Conservation (phyloP, 139 green algal species). For the Tetraselmis chui region DNA sequence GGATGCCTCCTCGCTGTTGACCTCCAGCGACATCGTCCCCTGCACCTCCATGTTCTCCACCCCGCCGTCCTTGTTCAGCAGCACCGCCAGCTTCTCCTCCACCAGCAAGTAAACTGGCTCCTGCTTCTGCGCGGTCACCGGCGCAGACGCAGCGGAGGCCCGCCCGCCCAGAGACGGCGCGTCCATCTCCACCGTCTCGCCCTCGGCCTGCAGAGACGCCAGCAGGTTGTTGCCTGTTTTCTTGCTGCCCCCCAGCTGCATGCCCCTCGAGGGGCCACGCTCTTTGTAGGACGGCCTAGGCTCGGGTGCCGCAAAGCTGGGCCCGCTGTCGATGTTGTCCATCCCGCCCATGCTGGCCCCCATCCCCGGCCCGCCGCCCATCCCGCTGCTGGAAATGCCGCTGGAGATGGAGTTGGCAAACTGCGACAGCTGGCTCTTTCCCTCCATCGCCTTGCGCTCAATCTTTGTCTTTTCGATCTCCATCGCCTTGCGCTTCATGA, state of each 20-base stretch:
- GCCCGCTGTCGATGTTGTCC: neutral
- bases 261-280: conserved; percentile 7
- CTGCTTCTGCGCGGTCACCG: neutral
- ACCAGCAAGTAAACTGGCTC: conserved; percentile 53
- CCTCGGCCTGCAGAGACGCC: conserved; percentile 32
- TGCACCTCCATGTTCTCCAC: conserved; percentile 92
- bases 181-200: conserved; percentile 32
- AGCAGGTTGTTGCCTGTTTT: conserved; percentile 72
- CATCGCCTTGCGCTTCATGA: conserved; percentile 91
- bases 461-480: conserved; percentile 94
- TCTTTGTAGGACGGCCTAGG: neutral
- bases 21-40: conserved; percentile 74
- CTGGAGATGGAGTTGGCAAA: conserved; percentile 24
- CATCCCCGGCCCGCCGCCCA: conserved; percentile 22
- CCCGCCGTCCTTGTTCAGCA: conserved; percentile 85
- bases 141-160: conserved; percentile 6
- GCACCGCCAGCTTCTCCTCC: conserved; percentile 78
- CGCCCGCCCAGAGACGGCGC: neutral
- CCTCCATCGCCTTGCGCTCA: conserved; percentile 33
- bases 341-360: conserved; percentile 1
- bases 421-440: neutral
- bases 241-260: conserved; percentile 85
- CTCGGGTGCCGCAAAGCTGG: conserved; percentile 3
- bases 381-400: conserved; percentile 25
- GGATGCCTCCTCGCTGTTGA: conserved; percentile 62